A percentile compares a stretch with the other conserved stretches of the same genome.
Conservation (phyloP, 2,329 filamentous ascomycete genomes). For the Trichophyton equinum region DNA sequence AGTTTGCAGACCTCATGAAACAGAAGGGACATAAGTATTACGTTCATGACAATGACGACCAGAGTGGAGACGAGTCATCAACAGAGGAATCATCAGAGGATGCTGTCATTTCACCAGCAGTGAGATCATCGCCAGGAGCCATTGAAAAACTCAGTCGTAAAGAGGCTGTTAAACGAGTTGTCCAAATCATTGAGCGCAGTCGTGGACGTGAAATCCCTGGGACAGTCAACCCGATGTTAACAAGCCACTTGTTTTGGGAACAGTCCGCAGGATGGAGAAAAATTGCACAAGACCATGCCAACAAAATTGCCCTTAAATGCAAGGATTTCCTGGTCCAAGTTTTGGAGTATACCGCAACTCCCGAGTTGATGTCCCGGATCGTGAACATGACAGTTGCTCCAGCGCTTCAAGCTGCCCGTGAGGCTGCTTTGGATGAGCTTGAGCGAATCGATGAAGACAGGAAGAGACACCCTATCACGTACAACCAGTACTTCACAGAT, state of each 20-base stretch:
- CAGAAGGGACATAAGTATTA: constrained; percentile 30
- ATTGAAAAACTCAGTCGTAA: constrained; percentile 18
- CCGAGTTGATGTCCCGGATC: constrained; percentile 29
- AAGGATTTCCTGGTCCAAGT: constrained; percentile 22
- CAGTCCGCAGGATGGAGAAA: constrained; percentile 44
- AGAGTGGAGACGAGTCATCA: too few species aligned
- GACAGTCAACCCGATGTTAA: constrained; percentile 46
- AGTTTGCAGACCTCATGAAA: constrained; percentile 33
- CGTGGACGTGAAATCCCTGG: constrained; percentile 47
- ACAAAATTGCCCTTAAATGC: constrained; percentile 24
- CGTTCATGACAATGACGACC: constrained; percentile 19
- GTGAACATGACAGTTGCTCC: constrained; percentile 11
- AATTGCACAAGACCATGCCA: constrained; percentile 20
- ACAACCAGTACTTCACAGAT: constrained; percentile 28
- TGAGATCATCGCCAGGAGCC: not conserved
- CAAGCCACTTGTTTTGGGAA: constrained; percentile 47
- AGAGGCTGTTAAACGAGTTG: constrained; percentile 30
- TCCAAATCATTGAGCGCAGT: constrained; percentile 27
- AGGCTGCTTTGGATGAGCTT: constrained; percentile 36
- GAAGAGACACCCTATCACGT: constrained; percentile 24
- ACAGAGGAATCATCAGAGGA: not conserved
- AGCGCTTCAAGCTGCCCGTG: constrained; percentile 24
- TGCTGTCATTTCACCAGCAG: too few species aligned
- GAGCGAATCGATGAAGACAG: constrained; percentile 27
- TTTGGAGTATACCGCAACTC: constrained; percentile 29